Evolutionary conservation across 2,329 filamentous ascomycete species (phyloP).

Genomic region (Torrubiellomyces zombiae): DNA sequence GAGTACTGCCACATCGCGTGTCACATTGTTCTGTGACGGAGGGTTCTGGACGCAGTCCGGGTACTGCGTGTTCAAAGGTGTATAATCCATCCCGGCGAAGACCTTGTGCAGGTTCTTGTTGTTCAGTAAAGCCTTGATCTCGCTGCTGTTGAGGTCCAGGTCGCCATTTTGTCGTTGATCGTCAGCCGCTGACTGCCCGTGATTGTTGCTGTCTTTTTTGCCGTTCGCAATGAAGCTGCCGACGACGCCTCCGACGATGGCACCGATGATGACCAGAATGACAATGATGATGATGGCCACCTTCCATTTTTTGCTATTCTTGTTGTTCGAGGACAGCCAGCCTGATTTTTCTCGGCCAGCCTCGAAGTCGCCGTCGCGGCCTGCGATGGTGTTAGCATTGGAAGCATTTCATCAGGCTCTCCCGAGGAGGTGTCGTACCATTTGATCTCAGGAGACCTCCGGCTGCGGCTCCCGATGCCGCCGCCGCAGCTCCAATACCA

Average conservation of each 20-base stretch:
- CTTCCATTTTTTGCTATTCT: conserved; percentile 47
- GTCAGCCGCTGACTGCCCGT: conserved; percentile 32
- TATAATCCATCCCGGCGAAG: conserved; percentile 92
- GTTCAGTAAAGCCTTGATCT: conserved; percentile 69
- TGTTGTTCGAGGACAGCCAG: conserved; percentile 21
- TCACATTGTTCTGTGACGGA: conserved; percentile 87
- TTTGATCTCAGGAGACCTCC: conserved; percentile 12
- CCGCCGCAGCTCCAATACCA: conserved; percentile 22
- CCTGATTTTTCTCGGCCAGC: conserved; percentile 6
- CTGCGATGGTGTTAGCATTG: conserved; percentile 1
- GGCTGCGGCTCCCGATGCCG: conserved; percentile 22
- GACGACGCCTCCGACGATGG: conserved; percentile 55
- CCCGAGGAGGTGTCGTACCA: conserved; percentile 5
- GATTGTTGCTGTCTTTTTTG: conserved; percentile 14
- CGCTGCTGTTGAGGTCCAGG: conserved; percentile 53
- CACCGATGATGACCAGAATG: conserved; percentile 49
- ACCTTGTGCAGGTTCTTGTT: conserved; percentile 77
- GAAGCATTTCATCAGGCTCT: neutral
- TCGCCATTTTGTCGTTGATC: conserved; percentile 51
- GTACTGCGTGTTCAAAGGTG: conserved; percentile 78
- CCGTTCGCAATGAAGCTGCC: conserved; percentile 53
- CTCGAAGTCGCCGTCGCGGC: conserved; percentile 2
- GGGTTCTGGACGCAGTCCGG: conserved; percentile 63
- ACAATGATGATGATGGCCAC: conserved; percentile 51
- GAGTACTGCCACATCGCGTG: conserved; percentile 75